Evolutionary conservation across 2,329 filamentous ascomycete genomes (phyloP).

Genomic region (Calycina marina): DNA sequence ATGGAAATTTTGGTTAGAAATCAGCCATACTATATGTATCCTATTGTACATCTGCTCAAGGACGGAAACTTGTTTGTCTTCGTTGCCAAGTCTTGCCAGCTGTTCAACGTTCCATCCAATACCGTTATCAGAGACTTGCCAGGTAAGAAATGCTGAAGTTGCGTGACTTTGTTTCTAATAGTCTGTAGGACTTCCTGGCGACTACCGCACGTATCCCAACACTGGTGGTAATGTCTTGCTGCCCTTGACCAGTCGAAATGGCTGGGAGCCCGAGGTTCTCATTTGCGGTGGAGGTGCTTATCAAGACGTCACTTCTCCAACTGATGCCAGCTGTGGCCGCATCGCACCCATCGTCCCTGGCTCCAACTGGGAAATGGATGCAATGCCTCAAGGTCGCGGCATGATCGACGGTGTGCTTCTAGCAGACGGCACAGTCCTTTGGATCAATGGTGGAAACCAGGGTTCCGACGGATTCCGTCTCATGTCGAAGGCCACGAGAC

Average conservation of each 20-base stretch:
- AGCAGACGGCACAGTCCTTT: conserved; percentile 43
- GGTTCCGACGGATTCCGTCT: conserved; percentile 47
- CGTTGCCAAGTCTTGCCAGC: conserved; percentile 37
- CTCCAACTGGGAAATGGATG: conserved; percentile 40
- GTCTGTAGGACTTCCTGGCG: conserved; percentile 29
- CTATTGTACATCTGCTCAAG: conserved; percentile 42
- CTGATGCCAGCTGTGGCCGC: conserved; percentile 41
- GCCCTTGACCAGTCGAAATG: conserved; percentile 34
- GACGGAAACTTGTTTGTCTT: conserved; percentile 43
- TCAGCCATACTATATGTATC: conserved; percentile 51
- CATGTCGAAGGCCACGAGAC: conserved; percentile 35
- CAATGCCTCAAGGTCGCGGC: conserved; percentile 40
- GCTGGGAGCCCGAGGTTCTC: conserved; percentile 37
- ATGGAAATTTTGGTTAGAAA: conserved; percentile 41
- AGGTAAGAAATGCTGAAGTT: no score
- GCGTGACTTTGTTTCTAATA: no score
- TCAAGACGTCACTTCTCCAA: conserved; percentile 42
- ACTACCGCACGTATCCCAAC: conserved; percentile 45
- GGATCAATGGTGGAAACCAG: conserved; percentile 41
- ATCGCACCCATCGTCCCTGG: conserved; percentile 34
- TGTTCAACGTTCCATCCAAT: conserved; percentile 35
- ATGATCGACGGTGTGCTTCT: conserved; percentile 47
- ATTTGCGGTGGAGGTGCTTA: conserved; percentile 45
- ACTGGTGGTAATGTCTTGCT: conserved; percentile 43
- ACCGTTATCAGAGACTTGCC: conserved; percentile 31